phyloP scores from a whole-genome alignment of 352 stramenopile genomes.

The Pythium biforme region DNA sequence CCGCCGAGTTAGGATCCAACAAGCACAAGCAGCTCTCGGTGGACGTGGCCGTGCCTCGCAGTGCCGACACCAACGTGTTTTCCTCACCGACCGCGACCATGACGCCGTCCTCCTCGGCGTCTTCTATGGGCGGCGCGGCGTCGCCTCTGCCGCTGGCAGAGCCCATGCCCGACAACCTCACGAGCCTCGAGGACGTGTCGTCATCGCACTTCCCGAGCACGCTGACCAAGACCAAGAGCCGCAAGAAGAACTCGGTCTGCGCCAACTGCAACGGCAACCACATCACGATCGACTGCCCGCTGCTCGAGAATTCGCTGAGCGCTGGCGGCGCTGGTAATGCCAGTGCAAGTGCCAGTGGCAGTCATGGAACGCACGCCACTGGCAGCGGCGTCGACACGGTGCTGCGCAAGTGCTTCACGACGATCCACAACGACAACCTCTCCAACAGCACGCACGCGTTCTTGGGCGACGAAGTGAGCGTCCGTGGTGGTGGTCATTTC shows the following conservation, averaged over 20 bases:
- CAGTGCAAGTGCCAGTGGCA: not conserved
- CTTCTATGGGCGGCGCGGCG: conserved; percentile 1
- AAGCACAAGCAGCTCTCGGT: conserved; percentile 23
- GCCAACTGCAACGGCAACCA: conserved; percentile 81
- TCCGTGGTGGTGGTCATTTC: conserved; percentile 62
- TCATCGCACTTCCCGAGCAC: conserved; percentile 37
- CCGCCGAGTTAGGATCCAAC: not conserved
- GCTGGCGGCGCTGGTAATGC: not conserved
- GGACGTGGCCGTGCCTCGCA: conserved; percentile 2
- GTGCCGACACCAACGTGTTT: not conserved
- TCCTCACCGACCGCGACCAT: conserved; percentile 14
- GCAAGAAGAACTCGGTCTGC: conserved; percentile 63
- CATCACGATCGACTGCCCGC: conserved; percentile 76
- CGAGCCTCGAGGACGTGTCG: conserved; percentile 16
- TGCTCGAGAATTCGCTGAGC: conserved; percentile 53
- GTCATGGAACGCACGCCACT: too few relatives aligned
- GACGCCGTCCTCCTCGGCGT: conserved; percentile 21
- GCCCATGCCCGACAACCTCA: conserved; percentile 16
- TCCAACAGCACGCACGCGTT: conserved; percentile 85
- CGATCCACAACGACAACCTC: conserved; percentile 83
- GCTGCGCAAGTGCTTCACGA: conserved; percentile 85
- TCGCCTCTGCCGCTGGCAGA: conserved; percentile 20
- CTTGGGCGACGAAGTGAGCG: conserved; percentile 83
- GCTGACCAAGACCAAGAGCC: conserved; percentile 52
- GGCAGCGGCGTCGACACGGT: conserved; percentile 54